phyloP scores from a whole-genome alignment of 2,329 filamentous ascomycete genomes.

The Calonectria pteridis region DNA sequence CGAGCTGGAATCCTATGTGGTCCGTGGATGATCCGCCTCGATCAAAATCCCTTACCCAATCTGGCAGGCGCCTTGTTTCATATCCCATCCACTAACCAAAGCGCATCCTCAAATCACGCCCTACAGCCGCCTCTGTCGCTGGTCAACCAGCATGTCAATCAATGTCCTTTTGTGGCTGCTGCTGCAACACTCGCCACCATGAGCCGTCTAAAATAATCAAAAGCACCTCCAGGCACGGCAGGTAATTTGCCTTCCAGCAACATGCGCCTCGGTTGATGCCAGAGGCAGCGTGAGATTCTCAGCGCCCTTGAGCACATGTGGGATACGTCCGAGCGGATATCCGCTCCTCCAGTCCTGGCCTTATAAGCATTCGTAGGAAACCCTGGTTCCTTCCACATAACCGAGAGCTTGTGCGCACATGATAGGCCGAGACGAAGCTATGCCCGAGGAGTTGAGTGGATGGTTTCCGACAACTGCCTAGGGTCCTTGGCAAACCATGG shows the following conservation, averaged over 20 bases:
- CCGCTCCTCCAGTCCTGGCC: not conserved
- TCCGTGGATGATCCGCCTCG: not conserved
- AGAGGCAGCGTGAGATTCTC: not conserved
- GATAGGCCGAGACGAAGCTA: constrained; percentile 4
- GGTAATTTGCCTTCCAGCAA: not conserved
- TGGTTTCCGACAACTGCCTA: not conserved
- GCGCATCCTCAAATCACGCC: constrained; percentile 14
- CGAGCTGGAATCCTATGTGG: constrained; percentile 8
- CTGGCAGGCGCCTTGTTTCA: constrained; percentile 19
- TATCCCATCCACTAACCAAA: constrained; percentile 11
- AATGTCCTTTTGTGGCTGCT: not conserved
- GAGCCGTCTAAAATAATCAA: not conserved
- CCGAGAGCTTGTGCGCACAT: not conserved
- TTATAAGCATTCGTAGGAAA: not conserved
- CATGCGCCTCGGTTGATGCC: not conserved
- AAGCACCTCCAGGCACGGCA: not conserved
- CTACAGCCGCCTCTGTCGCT: not conserved
- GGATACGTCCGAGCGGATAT: constrained; percentile 10
- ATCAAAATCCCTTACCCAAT: constrained; percentile 1
- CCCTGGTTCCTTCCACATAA: not conserved
- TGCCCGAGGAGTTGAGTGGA: not conserved
- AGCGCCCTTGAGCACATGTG: not conserved
- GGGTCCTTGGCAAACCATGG: not conserved
- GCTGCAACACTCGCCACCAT: constrained; percentile 3
- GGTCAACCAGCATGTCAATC: not conserved